Base-by-base conservation (phyloP, 805 yeast species). In the Hanseniaspora thailandica region DNA sequence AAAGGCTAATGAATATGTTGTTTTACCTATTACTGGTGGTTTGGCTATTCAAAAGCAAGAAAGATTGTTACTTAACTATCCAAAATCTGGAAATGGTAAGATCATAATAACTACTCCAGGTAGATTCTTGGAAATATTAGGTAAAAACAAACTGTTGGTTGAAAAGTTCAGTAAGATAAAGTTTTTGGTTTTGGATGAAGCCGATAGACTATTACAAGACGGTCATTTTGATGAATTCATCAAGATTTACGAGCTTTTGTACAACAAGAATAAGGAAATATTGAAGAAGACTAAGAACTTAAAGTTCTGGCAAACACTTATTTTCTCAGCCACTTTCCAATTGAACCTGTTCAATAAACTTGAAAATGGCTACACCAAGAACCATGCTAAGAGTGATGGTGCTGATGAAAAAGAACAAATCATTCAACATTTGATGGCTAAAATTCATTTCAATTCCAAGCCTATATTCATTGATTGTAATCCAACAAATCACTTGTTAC, bases 41-140 rank as follows among this genome's bases (percentile, higher is more conserved):
- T 74, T 93, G 35, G 84, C 97, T 1, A 84, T 89, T 58, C 96
- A 86, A 63, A 93, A 89, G 62, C 99, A 93, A 69, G 86, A 85
- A 62, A 76, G 98, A 64, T 67, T 85, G 55, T 70, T 93, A 50
- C 71, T 73, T 22, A 53, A 47, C 8, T 80, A 80, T 57, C 65
- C 71, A 38, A 48, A 48, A 17, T 40, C 52, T 9, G 80, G 82
- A 6, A 93, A 96, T 1, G 86, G 80, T 12, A 66, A 72, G 44
- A 76, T 93, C 19, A 69, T 93, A 13, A 90, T 93, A 36, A 96
- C 96, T 1, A 93, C 98, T 0, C 97, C 98, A 0, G 98, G 98
- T 35, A 78, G 98, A 58, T 80, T 86, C 64, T 73, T 87, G 48
- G 97, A 93, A 64, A 66, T 84, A n/a, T 57, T 84, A 19, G 86